These are phyloP conservation scores for Curvularia eragrostidis DNA, from an alignment of 2,329 filamentous ascomycete genomes.

Conservation along the genomic window DNA sequence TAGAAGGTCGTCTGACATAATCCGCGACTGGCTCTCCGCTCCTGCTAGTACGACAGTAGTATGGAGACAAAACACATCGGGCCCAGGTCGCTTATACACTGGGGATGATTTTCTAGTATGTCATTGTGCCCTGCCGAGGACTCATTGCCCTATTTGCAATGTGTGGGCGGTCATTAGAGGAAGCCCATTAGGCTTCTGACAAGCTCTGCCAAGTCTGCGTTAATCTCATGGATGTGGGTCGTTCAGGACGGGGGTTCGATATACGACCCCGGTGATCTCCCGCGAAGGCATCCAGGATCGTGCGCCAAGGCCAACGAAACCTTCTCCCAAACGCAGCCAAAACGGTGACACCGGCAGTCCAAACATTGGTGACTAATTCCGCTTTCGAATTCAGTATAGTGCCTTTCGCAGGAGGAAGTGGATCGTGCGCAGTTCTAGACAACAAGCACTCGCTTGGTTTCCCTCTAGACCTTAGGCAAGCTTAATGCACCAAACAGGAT, in stretches of 20 bases:
- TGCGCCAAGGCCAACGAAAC: slow-evolving; percentile 44
- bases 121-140: neutral
- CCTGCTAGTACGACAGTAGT: neutral
- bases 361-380: slow-evolving; percentile 31
- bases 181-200: neutral
- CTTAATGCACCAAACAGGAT: slow-evolving; percentile 26
- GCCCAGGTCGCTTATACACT: neutral
- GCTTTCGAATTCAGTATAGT: slow-evolving; percentile 14
- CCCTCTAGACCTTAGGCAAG: slow-evolving; percentile 9
- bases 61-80: neutral
- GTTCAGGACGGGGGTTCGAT: slow-evolving; percentile 21
- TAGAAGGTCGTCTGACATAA: neutral
- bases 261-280: slow-evolving; percentile 30
- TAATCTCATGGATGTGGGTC: slow-evolving; percentile 10
- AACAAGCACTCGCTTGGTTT: slow-evolving; percentile 10
- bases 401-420: slow-evolving; percentile 17
- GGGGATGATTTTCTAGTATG: too few species aligned
- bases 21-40: neutral
- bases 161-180: neutral
- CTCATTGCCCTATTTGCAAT: neutral
- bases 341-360: slow-evolving; percentile 36
- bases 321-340: slow-evolving; percentile 40
- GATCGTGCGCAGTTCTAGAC: slow-evolving; percentile 19
- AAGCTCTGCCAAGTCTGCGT: neutral
- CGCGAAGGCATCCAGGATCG: slow-evolving; percentile 26